These are phyloP conservation scores for Cladosporium cucumerinum DNA, from an alignment of 2,329 filamentous ascomycete genomes.

Conservation along the genomic window DNA sequence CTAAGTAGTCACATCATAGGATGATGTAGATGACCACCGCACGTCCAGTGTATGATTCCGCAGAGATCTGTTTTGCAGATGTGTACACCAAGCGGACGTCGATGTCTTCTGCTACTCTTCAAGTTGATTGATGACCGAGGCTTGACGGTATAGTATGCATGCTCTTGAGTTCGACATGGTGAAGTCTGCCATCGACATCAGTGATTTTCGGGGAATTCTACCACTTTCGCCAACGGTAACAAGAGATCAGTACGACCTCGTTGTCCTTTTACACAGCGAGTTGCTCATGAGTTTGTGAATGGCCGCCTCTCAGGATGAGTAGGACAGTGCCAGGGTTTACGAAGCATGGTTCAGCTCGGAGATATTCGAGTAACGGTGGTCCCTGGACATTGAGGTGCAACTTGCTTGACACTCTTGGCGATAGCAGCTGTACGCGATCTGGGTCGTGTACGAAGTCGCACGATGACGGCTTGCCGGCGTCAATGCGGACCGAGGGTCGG, in stretches of 20 bases:
- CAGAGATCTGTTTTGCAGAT: background rate
- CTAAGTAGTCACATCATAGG: background rate
- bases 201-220: background rate
- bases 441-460: background rate
- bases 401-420: background rate
- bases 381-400: background rate
- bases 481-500: background rate
- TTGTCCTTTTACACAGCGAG: background rate
- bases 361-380: background rate
- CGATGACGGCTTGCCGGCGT: background rate
- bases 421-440: background rate
- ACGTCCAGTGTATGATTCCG: background rate
- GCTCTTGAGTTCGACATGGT: background rate
- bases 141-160: background rate
- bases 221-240: background rate
- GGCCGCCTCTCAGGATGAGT: background rate
- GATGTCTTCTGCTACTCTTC: background rate
- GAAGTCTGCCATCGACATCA: background rate
- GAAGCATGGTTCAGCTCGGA: background rate
- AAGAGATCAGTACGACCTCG: background rate
- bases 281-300: too few relatives aligned
- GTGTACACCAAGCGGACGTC: background rate
- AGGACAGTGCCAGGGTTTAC: background rate
- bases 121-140: background rate
- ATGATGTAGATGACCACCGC: background rate